Percentiles rank a stretch among this genome's conserved stretches.
Conservation (phyloP, 495 filamentous ascomycete genomes). For the Venustampulla echinocandica region DNA sequence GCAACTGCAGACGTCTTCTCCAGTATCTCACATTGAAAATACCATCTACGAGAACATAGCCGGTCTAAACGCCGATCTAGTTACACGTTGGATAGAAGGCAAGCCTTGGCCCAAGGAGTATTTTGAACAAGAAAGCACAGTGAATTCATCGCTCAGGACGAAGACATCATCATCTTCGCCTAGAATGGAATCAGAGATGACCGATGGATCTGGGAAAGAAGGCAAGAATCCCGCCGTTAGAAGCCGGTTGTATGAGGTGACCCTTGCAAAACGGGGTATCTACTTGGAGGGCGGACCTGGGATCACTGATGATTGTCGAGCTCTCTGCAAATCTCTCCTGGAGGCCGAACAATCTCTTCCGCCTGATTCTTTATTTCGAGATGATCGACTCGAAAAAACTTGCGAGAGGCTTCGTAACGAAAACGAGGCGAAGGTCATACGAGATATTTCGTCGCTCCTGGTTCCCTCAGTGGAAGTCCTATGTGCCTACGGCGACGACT, state of each 20-base stretch:
- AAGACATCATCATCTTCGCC: conserved; percentile 6
- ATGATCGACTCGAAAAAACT: conserved; percentile 26
- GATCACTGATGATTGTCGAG: conserved; percentile 23
- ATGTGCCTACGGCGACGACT: conserved; percentile 19
- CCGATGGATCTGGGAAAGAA: conserved; percentile 3
- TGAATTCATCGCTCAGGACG: conserved; percentile 4
- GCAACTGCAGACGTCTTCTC: conserved; percentile 11
- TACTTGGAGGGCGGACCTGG: conserved; percentile 19
- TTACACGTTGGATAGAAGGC: conserved; percentile 3
- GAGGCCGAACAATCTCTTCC: conserved; percentile 24
- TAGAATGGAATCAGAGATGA: conserved; percentile 7
- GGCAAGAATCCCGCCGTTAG: conserved; percentile 4
- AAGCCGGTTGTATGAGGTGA: conserved; percentile 8
- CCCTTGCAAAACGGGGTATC: conserved; percentile 2
- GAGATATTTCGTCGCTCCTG: conserved; percentile 31
- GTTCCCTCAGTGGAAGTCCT: conserved; percentile 31
- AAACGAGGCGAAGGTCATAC: conserved; percentile 32
- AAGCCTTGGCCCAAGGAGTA: conserved; percentile 4
- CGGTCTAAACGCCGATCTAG: neutral
- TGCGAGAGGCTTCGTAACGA: conserved; percentile 25
- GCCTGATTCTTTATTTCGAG: conserved; percentile 28
- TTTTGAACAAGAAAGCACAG: neutral
- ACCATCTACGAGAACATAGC: conserved; percentile 12
- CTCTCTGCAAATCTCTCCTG: conserved; percentile 25
- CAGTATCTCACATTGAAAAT: conserved; percentile 6